Base-by-base conservation (phyloP, 257 asterid species). In the Anisodus tanguticus region DNA sequence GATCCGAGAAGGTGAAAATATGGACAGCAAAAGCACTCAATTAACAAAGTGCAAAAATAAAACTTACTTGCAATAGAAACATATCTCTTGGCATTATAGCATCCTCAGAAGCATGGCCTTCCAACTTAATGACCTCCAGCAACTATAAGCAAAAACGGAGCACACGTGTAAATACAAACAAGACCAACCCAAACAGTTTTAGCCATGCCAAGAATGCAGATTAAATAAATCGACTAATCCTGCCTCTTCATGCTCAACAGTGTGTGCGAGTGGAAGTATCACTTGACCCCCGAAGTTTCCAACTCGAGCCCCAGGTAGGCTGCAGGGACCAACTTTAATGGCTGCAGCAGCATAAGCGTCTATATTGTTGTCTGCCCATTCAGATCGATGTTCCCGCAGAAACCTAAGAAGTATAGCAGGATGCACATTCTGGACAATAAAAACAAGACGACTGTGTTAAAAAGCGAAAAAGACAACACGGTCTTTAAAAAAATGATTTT, bases 201-300 rank as follows among this genome's bases (percentile, higher is more conserved):
- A 67, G 10, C 68, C 13, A 86, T 19, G 83, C 70, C 9, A 78
- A 66, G 8, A 5, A 47, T 16, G 83, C 11, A 37, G 64, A 8
- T 15, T 4, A 68, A 43, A 60, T 43, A 78, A 43, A 54, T 68
- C 54, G 5, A 41, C 16, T 11, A 51, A 43, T 90, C 97, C 87
- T 88, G 90, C 98, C 98, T 95, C 98, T 92, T 92, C 98, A 87
- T 93, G 98, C 86, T 95, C 98, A 59, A 93, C 87, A 47, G 95
- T 92, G 84, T 95, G 97, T 78, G 95, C 98, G 86, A 95, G 88
- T 2, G 98, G 98, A 83, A 93, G 97, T 84, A 91, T 91, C 84
- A 93, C 92, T 89, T 95, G 98, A 83, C 98, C 94, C 47, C 97
- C 97, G 3, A 88, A 93, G 74, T 88, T 90, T 63, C 91, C 93